A percentile compares a stretch with the other conserved stretches of the same genome.
Evolutionary conservation across 2,329 filamentous ascomycete species (phyloP).

Genomic region (Neocatenulostroma microsporum): DNA sequence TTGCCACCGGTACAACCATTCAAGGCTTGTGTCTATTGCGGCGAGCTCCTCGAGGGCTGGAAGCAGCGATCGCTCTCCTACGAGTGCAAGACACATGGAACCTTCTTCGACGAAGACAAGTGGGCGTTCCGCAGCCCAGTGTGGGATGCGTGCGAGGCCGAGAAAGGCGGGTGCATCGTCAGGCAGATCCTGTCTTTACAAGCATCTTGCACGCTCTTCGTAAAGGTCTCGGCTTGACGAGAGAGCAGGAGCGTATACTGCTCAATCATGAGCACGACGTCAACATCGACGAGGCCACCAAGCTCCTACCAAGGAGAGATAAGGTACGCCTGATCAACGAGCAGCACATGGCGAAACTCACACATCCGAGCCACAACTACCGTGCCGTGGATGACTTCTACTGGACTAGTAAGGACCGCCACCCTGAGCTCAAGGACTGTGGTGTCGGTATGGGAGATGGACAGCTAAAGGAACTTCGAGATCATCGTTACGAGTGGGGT

Average conservation of each 20-base stretch:
- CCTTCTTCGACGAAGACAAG: constrained; percentile 44
- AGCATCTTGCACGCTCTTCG: constrained; percentile 50
- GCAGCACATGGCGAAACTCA: no score
- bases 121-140: constrained; percentile 53
- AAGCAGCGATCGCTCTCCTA: constrained; percentile 14
- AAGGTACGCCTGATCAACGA: no score
- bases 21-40: constrained; percentile 44
- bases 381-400: no score
- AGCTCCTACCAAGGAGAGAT: no score
- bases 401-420: constrained; percentile 11
- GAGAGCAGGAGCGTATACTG: constrained; percentile 31
- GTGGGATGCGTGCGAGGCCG: constrained; percentile 50
- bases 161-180: constrained; percentile 50
- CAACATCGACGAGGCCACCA: no score
- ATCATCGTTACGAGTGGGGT: constrained; percentile 39
- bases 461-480: constrained; percentile 24
- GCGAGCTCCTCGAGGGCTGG: constrained; percentile 16
- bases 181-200: constrained; percentile 49
- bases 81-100: constrained; percentile 29
- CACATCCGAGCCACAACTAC: no score
- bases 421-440: no score
- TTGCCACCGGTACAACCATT: constrained; percentile 54
- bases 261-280: constrained; percentile 35
- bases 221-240: constrained; percentile 39
- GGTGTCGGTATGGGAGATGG: constrained; percentile 8